Evolutionary conservation across 139 green algal species (phyloP).

Genomic region (Parachlorella kessleri): DNA sequence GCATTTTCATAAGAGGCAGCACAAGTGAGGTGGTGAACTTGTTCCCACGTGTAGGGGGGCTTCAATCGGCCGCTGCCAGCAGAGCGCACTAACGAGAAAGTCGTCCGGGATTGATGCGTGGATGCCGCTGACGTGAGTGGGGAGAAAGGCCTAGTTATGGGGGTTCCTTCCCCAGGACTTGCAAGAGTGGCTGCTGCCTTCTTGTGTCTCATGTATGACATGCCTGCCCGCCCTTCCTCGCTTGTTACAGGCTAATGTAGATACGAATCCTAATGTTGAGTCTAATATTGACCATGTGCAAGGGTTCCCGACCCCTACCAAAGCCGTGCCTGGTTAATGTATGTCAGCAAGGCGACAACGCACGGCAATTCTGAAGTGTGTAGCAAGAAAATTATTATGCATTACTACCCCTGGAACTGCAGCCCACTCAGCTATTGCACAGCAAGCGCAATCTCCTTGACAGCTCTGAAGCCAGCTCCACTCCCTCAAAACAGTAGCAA

Average conservation of each 20-base stretch:
- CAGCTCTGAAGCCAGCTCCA: neutral
- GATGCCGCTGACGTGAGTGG: neutral
- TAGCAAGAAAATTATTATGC: neutral
- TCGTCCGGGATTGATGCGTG: constrained; percentile 54
- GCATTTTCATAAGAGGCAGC: no score
- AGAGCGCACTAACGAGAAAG: constrained; percentile 74
- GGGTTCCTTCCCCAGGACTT: neutral
- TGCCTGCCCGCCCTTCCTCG: neutral
- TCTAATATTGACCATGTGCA: neutral
- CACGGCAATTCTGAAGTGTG: neutral
- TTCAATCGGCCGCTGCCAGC: constrained; percentile 90
- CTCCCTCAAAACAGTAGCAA: neutral
- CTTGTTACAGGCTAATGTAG: neutral
- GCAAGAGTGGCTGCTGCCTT: neutral
- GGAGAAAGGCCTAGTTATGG: neutral
- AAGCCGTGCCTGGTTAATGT: no score
- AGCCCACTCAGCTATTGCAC: neutral
- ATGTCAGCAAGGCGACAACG: no score
- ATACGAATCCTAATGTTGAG: neutral
- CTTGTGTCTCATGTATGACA: neutral
- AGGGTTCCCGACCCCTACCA: neutral
- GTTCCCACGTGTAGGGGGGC: constrained; percentile 55
- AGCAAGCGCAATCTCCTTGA: neutral
- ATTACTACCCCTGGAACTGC: neutral
- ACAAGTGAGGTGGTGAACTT: no score